Percentiles rank a stretch among this genome's conserved stretches.
phyloP scores from a whole-genome alignment of 1,284 basidiomycete species.

The Trametes versicolor region DNA sequence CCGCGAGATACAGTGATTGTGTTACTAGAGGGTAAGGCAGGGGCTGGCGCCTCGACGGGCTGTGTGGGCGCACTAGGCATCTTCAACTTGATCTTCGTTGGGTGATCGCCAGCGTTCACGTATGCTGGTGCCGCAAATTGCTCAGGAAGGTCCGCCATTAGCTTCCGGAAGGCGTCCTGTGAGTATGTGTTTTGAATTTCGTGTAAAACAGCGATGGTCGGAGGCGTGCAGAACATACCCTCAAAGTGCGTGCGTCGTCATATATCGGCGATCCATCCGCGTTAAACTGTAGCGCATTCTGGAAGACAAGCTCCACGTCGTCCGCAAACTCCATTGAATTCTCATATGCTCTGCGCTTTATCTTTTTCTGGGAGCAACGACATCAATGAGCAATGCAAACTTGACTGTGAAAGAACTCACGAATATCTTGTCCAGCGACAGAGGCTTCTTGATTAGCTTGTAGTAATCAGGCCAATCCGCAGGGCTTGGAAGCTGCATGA shows the following conservation, averaged over 20 bases:
- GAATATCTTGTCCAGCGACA: constrained; percentile 83
- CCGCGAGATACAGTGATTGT: constrained; percentile 22
- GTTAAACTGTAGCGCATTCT: constrained; percentile 89
- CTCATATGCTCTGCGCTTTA: constrained; percentile 80
- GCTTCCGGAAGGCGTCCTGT: constrained; percentile 73
- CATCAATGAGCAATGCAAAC: background rate
- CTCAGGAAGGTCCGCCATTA: constrained; percentile 79
- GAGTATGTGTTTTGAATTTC: background rate
- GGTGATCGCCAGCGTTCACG: constrained; percentile 49
- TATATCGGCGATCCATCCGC: constrained; percentile 80
- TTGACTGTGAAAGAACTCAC: constrained; percentile 53
- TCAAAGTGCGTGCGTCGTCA: constrained; percentile 73
- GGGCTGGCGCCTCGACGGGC: constrained; percentile 31
- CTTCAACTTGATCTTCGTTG: constrained; percentile 75
- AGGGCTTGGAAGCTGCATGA: constrained; percentile 85
- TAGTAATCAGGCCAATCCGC: constrained; percentile 90
- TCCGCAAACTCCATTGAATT: constrained; percentile 78
- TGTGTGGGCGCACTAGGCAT: constrained; percentile 51
- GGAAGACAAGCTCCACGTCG: constrained; percentile 91
- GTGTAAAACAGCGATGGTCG: background rate
- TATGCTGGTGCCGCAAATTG: constrained; percentile 72
- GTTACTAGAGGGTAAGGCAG: constrained; percentile 33
- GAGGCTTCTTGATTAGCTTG: constrained; percentile 83
- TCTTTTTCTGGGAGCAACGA: constrained; percentile 62
- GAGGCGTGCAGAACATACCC: constrained; percentile 54